phyloP scores from a whole-genome alignment of 2,329 filamentous ascomycete species.

The Pseudogymnoascus sp. region DNA sequence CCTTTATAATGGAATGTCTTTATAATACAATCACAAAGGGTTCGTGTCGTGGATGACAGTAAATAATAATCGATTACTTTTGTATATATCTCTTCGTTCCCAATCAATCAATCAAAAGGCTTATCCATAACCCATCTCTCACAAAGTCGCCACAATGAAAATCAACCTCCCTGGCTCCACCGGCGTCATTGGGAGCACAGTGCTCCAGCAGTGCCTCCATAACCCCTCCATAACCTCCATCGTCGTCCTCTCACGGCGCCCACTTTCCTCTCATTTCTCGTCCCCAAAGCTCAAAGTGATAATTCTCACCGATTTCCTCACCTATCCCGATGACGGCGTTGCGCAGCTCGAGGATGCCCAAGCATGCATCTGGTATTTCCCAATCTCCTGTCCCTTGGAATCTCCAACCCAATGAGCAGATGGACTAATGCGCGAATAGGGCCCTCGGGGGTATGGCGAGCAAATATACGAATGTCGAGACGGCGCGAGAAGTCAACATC shows the following conservation, averaged over 20 bases:
- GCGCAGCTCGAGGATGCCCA: conserved; percentile 34
- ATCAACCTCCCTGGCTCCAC: conserved; percentile 53
- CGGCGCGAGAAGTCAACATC: neutral
- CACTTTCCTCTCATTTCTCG: conserved; percentile 36
- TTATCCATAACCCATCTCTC: neutral
- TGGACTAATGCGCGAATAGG: conserved; percentile 8
- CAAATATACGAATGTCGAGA: neutral
- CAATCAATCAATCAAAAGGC: neutral
- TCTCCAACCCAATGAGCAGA: neutral
- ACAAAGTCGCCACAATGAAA: conserved; percentile 40
- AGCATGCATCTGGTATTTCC: conserved; percentile 18
- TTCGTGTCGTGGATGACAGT: neutral
- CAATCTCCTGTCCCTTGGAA: neutral
- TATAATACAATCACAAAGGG: neutral
- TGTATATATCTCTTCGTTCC: neutral
- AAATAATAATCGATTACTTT: neutral
- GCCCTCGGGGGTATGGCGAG: neutral
- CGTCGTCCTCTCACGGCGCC: conserved; percentile 44
- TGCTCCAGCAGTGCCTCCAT: conserved; percentile 45
- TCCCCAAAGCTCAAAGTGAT: conserved; percentile 45
- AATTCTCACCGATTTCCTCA: conserved; percentile 45
- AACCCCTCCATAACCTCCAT: conserved; percentile 45
- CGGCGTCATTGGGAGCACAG: conserved; percentile 49
- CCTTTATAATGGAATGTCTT: neutral
- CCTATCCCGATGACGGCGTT: conserved; percentile 40